These are phyloP conservation scores for Zasmidium citrigriseum DNA, from an alignment of 2,329 filamentous ascomycete species.

Conservation along the genomic window DNA sequence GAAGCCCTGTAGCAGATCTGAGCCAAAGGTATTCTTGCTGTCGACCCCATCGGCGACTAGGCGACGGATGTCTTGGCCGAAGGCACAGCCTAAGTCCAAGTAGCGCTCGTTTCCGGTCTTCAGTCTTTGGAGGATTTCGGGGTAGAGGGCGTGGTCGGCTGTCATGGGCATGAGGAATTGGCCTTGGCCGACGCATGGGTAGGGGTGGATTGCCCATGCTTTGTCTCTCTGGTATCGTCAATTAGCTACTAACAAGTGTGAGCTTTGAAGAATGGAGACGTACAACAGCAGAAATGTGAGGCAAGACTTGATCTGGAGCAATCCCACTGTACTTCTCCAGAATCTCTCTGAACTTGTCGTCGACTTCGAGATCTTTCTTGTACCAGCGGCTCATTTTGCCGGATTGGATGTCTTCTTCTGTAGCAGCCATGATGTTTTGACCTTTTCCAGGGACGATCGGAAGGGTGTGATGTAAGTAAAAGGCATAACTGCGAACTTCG, in stretches of 20 bases:
- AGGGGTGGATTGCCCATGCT: conserved; percentile 21
- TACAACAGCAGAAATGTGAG: conserved; percentile 2
- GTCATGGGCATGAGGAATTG: conserved; percentile 27
- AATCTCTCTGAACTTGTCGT: neutral
- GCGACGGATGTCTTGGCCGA: conserved; percentile 43
- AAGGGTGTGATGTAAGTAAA: neutral
- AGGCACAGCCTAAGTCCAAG: conserved; percentile 44
- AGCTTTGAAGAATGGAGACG: neutral
- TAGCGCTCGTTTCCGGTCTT: conserved; percentile 35
- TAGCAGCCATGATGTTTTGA: neutral
- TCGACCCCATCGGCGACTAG: conserved; percentile 41
- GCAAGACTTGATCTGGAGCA: neutral
- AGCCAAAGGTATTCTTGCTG: conserved; percentile 33
- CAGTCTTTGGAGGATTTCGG: conserved; percentile 28
- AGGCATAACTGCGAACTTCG: neutral
- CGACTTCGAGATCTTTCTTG: neutral
- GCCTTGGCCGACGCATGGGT: conserved; percentile 25
- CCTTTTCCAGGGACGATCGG: neutral
- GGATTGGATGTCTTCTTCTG: neutral
- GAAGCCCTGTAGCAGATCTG: conserved; percentile 37
- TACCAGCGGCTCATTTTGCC: neutral
- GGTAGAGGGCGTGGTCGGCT: conserved; percentile 24
- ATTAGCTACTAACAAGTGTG: neutral
- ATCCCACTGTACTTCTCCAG: conserved; percentile 3
- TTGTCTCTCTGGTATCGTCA: conserved; percentile 11